Evolutionary conservation across 768 basidiomycete species (phyloP), one percentile per base, ranked within the genome.

Genomic region (Boletellus ananas): DNA sequence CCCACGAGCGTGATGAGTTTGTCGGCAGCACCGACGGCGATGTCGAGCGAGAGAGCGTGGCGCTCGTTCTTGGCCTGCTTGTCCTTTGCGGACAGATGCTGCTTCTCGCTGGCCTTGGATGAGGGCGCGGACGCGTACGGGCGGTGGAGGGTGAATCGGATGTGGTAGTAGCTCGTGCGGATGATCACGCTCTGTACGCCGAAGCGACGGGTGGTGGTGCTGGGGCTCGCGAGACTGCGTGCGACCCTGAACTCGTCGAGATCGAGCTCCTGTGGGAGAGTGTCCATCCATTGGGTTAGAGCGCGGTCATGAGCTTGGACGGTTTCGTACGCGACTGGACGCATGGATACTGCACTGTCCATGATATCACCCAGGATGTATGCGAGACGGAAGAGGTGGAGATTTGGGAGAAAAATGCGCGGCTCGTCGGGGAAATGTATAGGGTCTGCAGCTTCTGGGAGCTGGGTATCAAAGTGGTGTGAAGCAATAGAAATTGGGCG

Each of bases 151-250:
- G 87, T 86, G 63, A 92, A 90, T 42, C 90, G 87, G 56, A 90
- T 87, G 65, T 91, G 87, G 60, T 85, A 80, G 67, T 82, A 89
- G 37, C 85, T 83, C 3, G 82, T 81, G 48, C 85, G 83, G 52
- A 89, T 80, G 60, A 89, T 85, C 36, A 91, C 83, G 63, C 87
- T 87, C 64, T 91, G 88, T 14, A 91, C 86, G 29, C 85, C 90
- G 18, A 83, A 63, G 46, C 90, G 79, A 47, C 86, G 80, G 17
- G 74, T 74, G n/a, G 76, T 63, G 13, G 76, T 73, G 54, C 81
- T 75, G 2, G 76, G 67, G 31, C 84, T 86, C 10, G 85, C 84
- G 27, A 91, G 74, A 57, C 81, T 83, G 55, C 84, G 80, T 14
- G 85, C 85, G 8, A 90, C 75, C 40, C 79, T 79, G 61, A 80